Evolutionary conservation across 2,329 filamentous ascomycete genomes (phyloP), one percentile per base, ranked within the genome.

Genomic region (Aureobasidium mangrovei): DNA sequence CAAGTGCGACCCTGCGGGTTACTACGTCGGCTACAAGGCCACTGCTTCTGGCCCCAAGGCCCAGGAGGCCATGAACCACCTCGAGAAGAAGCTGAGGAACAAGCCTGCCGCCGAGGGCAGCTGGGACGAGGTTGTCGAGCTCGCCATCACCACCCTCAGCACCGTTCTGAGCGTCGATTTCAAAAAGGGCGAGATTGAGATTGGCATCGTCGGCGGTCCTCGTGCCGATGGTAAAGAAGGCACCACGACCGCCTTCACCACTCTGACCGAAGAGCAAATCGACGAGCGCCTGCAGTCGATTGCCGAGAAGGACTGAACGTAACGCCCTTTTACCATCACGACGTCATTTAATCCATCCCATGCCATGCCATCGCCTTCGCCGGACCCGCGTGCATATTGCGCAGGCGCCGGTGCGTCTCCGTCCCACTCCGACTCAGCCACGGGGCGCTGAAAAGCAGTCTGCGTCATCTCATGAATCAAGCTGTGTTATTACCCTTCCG

Each of bases 1-100:
- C 85, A 98, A 97, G 77, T 96, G 91, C 70, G 93, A 98, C 69
- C 93, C 93, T 46, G 93, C 93, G 55, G 93, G 93, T 57, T 98
- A 98, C 78, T 97, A 93, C 70, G 90, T 91, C 55, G 93, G 93
- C 62, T 98, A 97, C 84, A 97, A 97, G 78, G 93, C 89, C 62
- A 97, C 93, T 44, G 89, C 93, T 52, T 94, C 93, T 6, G 93
- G 93, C 4, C 93, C 93, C 53, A 98, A 98, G 77, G 91, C 96
- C 72, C 93, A 98, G 72, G 93, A 98, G 79, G 93, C 93, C 59
- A 82, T 97, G 69, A 98, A 98, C 74, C 90, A 95, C 72, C 79
- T 98, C 56, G 93, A 98, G 82, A 97, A 97, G 85, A 97, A 97
- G 81, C 83, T 98, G 72, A 95, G 96, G 78, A 96, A 95, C 84